phyloP scores from a whole-genome alignment of 2,329 filamentous ascomycete species.

The Thelonectria discophora region DNA sequence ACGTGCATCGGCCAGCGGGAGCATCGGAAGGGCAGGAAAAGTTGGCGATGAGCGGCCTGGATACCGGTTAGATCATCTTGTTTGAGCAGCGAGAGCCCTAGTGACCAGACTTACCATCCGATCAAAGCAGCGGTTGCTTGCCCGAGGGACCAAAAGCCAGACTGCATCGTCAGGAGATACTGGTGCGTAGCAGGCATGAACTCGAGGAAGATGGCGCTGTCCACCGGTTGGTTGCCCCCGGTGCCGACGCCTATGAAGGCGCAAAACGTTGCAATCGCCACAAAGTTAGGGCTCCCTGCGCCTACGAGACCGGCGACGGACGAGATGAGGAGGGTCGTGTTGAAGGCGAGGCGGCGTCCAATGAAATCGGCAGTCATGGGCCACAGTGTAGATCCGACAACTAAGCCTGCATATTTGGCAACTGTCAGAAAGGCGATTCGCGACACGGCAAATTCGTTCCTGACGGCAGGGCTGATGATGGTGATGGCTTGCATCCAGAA shows the following conservation, averaged over 20 bases:
- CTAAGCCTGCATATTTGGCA: conserved; percentile 60
- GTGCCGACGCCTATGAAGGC: conserved; percentile 68
- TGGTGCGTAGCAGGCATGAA: conserved; percentile 53
- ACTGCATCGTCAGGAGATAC: conserved; percentile 52
- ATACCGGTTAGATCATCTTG: not conserved
- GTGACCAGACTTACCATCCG: conserved; percentile 37
- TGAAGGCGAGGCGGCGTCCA: conserved; percentile 71
- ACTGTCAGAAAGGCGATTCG: conserved; percentile 48
- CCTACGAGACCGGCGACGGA: conserved; percentile 69
- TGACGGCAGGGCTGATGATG: conserved; percentile 42
- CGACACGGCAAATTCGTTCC: conserved; percentile 43
- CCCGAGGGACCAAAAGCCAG: conserved; percentile 52
- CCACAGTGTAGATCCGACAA: conserved; percentile 68
- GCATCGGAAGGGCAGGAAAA: conserved; percentile 44
- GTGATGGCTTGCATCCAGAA: conserved; percentile 45
- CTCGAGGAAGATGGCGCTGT: conserved; percentile 55
- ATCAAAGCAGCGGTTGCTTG: conserved; percentile 48
- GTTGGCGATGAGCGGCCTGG: conserved; percentile 29
- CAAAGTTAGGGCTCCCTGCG: conserved; percentile 70
- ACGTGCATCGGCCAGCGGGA: conserved; percentile 33
- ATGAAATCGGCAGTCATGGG: conserved; percentile 71
- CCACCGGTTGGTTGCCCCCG: conserved; percentile 67
- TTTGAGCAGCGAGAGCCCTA: not conserved
- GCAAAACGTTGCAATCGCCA: conserved; percentile 68
- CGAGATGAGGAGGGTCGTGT: conserved; percentile 67